Evolutionary conservation across 805 yeast species (phyloP).

Genomic region (Saccharomycopsis microspora): DNA sequence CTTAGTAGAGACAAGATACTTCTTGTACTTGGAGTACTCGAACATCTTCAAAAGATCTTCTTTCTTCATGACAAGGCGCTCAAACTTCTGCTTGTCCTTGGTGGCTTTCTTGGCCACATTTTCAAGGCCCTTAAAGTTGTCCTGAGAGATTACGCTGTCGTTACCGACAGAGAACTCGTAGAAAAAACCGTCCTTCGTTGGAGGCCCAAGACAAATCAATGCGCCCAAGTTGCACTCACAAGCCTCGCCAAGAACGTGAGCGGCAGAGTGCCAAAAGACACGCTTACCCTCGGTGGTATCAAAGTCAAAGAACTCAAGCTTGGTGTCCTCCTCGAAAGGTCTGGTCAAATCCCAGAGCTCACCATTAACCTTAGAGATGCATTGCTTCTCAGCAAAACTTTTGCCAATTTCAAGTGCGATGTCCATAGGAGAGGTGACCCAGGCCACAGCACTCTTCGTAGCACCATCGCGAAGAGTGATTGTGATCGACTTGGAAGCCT

Average conservation of each 20-base stretch:
- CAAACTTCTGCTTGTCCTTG: slow-evolving; percentile 91
- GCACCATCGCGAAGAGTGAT: slow-evolving; percentile 85
- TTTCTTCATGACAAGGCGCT: slow-evolving; percentile 84
- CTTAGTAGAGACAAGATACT: slow-evolving; percentile 72
- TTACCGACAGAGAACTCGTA: slow-evolving; percentile 86
- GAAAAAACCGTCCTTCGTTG: slow-evolving; percentile 95
- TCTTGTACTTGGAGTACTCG: slow-evolving; percentile 91
- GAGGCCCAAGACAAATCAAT: slow-evolving; percentile 90
- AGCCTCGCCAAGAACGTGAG: slow-evolving; percentile 96
- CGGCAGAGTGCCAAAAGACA: slow-evolving; percentile 98
- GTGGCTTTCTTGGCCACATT: slow-evolving; percentile 79
- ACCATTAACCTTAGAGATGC: slow-evolving; percentile 86
- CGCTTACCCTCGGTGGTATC: slow-evolving; percentile 89
- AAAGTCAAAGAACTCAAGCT: slow-evolving; percentile 77
- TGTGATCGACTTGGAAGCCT: slow-evolving; percentile 47
- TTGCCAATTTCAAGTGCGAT: slow-evolving; percentile 79
- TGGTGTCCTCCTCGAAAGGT: slow-evolving; percentile 67
- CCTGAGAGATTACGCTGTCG: slow-evolving; percentile 62
- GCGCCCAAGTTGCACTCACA: slow-evolving; percentile 95
- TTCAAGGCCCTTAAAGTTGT: slow-evolving; percentile 79
- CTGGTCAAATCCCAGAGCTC: slow-evolving; percentile 91
- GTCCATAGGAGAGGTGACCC: slow-evolving; percentile 83
- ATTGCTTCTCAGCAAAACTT: slow-evolving; percentile 79
- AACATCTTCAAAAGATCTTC: slow-evolving; percentile 90
- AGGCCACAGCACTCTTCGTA: slow-evolving; percentile 64